These are phyloP conservation scores for Chlamydomonas incerta DNA, from an alignment of 139 green algal genomes.

Conservation along the genomic window DNA sequence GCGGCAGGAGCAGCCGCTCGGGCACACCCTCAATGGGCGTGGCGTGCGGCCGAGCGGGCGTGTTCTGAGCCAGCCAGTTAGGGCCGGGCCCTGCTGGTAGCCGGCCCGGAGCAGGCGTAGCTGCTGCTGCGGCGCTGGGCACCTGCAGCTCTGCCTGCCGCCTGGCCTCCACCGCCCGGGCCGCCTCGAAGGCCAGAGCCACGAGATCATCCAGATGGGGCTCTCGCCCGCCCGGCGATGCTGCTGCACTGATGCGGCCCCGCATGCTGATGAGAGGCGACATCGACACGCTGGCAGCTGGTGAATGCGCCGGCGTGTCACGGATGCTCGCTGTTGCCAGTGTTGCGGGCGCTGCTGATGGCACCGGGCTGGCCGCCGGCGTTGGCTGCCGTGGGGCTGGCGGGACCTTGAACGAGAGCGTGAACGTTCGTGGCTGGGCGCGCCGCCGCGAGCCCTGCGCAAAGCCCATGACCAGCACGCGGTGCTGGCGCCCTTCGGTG, in stretches of 20 bases:
- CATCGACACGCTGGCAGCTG: not conserved
- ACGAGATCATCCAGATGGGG: not conserved
- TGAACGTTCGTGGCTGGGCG: not conserved
- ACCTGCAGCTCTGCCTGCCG: not conserved
- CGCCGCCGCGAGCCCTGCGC: not conserved
- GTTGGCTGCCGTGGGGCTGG: not conserved
- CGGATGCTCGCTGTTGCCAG: not conserved
- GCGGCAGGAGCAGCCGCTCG: constrained; percentile 21
- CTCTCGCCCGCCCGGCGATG: not conserved
- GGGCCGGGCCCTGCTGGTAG: not conserved
- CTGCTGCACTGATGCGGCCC: no score
- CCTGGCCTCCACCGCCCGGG: not conserved
- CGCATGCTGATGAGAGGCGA: not conserved
- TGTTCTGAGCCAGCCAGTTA: not conserved
- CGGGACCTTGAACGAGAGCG: not conserved
- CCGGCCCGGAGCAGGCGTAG: not conserved
- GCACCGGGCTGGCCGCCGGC: not conserved
- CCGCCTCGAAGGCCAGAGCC: not conserved
- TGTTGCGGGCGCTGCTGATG: not conserved
- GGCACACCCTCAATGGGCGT: constrained; percentile 52
- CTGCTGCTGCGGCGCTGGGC: not conserved
- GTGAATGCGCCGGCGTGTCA: not conserved
- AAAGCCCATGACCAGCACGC: not conserved
- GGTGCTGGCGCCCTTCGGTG: not conserved
- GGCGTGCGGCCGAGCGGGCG: not conserved